phyloP scores from a whole-genome alignment of 371 early-diverging fungal genomes.

The Actinomortierella wolfii region DNA sequence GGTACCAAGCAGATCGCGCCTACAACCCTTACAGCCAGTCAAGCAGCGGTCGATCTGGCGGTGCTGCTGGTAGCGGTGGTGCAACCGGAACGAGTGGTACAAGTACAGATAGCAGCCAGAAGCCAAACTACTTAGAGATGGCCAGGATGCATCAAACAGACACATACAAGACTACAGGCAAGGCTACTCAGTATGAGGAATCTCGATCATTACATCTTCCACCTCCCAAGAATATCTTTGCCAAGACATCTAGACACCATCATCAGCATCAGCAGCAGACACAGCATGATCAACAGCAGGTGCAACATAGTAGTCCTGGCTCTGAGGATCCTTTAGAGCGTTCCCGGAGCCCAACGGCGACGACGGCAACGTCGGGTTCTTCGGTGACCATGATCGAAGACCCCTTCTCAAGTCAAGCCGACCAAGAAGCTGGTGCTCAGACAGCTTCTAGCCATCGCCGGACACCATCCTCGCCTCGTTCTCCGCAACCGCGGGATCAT shows the following conservation, averaged over 20 bases:
- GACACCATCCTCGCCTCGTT: no score
- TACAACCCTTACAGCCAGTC: constrained; percentile 12
- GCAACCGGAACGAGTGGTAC: no score
- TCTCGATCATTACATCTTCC: constrained; percentile 22
- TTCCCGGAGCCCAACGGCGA: no score
- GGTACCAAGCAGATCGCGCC: constrained; percentile 25
- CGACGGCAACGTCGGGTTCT: no score
- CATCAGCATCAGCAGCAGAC: constrained; percentile 2
- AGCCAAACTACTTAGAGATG: constrained; percentile 20
- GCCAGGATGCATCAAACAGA: constrained; percentile 37
- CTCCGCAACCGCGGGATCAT: no score
- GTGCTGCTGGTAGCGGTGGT: no score
- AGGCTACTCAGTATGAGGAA: constrained; percentile 37
- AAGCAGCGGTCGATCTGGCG: no score
- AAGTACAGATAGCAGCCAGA: no score
- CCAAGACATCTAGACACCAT: neutral
- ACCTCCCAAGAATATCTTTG: constrained; percentile 4
- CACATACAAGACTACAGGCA: constrained; percentile 39
- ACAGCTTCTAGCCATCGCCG: no score
- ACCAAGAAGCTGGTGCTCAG: neutral
- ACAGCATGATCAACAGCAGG: neutral
- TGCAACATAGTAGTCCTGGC: neutral
- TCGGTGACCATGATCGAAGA: neutral
- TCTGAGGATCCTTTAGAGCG: no score
- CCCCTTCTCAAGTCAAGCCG: neutral